These are phyloP conservation scores for Sclerotiophoma versabilis DNA, from an alignment of 2,329 filamentous ascomycete genomes.

Conservation along the genomic window DNA sequence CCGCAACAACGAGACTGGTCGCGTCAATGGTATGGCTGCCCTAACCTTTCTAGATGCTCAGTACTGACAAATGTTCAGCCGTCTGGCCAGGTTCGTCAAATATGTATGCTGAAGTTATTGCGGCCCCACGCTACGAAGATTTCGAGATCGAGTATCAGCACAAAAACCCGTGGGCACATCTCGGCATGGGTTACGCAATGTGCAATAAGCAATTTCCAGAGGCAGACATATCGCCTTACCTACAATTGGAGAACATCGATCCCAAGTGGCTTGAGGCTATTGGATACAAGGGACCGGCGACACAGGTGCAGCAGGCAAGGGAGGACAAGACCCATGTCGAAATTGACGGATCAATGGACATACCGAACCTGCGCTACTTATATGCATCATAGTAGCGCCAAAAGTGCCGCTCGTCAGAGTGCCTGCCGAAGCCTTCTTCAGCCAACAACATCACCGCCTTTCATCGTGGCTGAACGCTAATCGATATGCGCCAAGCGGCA, in stretches of 20 bases:
- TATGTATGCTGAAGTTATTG: constrained; percentile 55
- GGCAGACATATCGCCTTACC: constrained; percentile 49
- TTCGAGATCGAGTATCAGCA: constrained; percentile 52
- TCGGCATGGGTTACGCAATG: constrained; percentile 52
- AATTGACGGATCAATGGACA: constrained; percentile 1
- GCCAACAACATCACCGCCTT: background rate
- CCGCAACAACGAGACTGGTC: constrained; percentile 51
- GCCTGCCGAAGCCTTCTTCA: background rate
- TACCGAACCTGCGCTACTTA: too few species aligned
- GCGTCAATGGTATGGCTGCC: constrained; percentile 35
- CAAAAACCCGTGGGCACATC: constrained; percentile 52
- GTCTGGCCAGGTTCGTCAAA: constrained; percentile 61
- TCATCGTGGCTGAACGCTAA: constrained; percentile 1
- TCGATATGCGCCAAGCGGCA: background rate
- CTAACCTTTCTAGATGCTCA: background rate
- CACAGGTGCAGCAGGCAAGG: constrained; percentile 22
- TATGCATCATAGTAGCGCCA: too few species aligned
- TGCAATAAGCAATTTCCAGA: constrained; percentile 30
- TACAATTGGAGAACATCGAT: constrained; percentile 52
- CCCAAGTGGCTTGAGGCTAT: constrained; percentile 50
- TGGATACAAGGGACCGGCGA: constrained; percentile 26
- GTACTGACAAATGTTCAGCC: constrained; percentile 36
- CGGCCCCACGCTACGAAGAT: constrained; percentile 52
- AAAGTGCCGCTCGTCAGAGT: background rate
- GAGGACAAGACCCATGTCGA: constrained; percentile 14